phyloP scores from a whole-genome alignment of 305 asterid species.

The Petunia hybrid region DNA sequence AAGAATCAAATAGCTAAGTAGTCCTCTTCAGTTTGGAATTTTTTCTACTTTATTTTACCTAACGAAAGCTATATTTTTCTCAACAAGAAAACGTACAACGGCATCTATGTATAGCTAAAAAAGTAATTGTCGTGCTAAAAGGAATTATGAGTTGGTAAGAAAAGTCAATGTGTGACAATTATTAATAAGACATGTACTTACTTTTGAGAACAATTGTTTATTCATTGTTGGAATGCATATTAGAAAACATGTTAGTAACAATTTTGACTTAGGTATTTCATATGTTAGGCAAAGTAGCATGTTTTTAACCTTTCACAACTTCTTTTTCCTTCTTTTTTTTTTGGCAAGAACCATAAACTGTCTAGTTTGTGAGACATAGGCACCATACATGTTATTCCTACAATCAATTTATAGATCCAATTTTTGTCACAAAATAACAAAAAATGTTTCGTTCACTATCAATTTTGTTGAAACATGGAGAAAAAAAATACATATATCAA shows the following conservation, averaged over 20 bases:
- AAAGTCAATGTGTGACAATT: neutral
- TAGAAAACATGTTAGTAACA: neutral
- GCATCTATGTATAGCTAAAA: neutral
- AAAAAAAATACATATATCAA: neutral
- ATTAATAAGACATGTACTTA: neutral
- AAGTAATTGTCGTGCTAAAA: neutral
- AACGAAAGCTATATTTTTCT: conserved; percentile 30
- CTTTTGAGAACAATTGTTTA: neutral
- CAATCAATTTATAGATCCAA: neutral
- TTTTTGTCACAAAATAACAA: neutral
- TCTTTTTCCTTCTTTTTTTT: neutral
- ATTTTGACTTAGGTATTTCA: neutral
- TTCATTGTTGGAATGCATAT: conserved; percentile 12
- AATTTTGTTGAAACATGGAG: neutral
- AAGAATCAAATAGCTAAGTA: conserved; percentile 24
- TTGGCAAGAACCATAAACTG: neutral
- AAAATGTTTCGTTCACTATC: neutral
- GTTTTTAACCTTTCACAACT: neutral
- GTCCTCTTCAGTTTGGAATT: conserved; percentile 20
- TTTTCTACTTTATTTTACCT: conserved; percentile 21
- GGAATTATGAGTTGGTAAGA: neutral
- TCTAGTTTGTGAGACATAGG: neutral
- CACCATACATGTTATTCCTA: neutral
- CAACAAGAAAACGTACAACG: conserved; percentile 6
- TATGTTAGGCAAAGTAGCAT: neutral